These are phyloP conservation scores for Erysimum cheiranthoides DNA, from an alignment of 345 rosid species.

Conservation along the genomic window DNA sequence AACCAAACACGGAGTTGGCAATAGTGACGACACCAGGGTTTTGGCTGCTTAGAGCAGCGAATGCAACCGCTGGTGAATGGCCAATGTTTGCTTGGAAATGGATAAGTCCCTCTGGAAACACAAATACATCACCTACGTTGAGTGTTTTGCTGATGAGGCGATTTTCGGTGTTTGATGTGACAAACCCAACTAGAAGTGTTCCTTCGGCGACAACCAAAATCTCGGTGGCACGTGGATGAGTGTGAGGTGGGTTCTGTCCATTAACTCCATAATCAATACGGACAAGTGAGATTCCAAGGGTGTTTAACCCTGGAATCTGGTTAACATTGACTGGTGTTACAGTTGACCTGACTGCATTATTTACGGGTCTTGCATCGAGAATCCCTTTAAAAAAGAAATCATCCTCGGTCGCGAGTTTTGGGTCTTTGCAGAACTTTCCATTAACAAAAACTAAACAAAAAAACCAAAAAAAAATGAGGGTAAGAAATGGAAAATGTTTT, in stretches of 20 bases:
- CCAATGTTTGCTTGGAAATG: slow-evolving; percentile 26
- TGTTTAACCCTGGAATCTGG: slow-evolving; percentile 25
- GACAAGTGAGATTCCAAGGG: slow-evolving; percentile 35
- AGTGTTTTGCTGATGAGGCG: slow-evolving; percentile 2
- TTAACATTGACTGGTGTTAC: slow-evolving; percentile 2
- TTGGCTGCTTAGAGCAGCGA: slow-evolving; percentile 26
- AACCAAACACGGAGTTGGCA: slow-evolving; percentile 18
- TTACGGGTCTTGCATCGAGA: too few species aligned
- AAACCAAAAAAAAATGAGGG: too few species aligned
- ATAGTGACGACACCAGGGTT: slow-evolving; percentile 20
- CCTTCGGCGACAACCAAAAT: slow-evolving; percentile 14
- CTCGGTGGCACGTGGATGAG: slow-evolving; percentile 40
- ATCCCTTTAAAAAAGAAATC: not conserved
- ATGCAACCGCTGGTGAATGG: slow-evolving; percentile 10
- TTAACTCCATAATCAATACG: slow-evolving; percentile 18
- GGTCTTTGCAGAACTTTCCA: slow-evolving; percentile 26
- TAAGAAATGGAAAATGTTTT: not conserved
- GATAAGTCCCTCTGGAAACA: slow-evolving; percentile 36
- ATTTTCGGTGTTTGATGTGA: not conserved
- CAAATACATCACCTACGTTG: slow-evolving; percentile 6
- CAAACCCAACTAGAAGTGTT: slow-evolving; percentile 18
- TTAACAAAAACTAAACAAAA: slow-evolving; percentile 21
- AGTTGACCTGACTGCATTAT: too few species aligned
- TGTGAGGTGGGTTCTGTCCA: slow-evolving; percentile 40
- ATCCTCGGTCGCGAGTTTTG: not conserved